Evolutionary conservation across 768 basidiomycete genomes (phyloP).

Genomic region (Hypholoma fasciculare): DNA sequence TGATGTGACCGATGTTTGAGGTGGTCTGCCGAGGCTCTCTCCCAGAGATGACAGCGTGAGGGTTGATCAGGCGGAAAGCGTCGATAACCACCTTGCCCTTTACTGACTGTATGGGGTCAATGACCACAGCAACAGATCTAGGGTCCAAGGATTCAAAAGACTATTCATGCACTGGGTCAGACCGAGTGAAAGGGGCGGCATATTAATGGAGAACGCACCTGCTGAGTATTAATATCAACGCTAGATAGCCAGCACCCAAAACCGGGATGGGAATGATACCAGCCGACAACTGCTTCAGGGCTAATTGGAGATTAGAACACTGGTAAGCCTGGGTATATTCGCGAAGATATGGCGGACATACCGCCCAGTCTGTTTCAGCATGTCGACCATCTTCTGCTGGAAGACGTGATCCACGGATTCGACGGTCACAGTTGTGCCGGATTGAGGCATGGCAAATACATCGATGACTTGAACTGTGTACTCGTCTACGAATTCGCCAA

Average conservation of each 20-base stretch:
- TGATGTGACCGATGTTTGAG: conserved; percentile 97
- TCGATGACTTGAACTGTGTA: conserved; percentile 94
- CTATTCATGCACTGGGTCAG: conserved; percentile 37
- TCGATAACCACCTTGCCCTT: conserved; percentile 99
- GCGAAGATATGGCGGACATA: conserved; percentile 36
- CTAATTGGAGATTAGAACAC: conserved; percentile 33
- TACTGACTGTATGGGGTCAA: conserved; percentile 99
- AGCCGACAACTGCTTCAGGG: conserved; percentile 98
- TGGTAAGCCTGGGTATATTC: conserved; percentile 8
- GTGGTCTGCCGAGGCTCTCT: conserved; percentile 97
- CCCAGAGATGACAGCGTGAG: conserved; percentile 85
- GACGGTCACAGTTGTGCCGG: conserved; percentile 95
- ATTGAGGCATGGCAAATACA: conserved; percentile 99
- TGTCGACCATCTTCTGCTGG: conserved; percentile 97
- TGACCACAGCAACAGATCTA: conserved; percentile 94
- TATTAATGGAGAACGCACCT: conserved; percentile 46
- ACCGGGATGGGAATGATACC: conserved; percentile 99
- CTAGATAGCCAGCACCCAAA: conserved; percentile 99
- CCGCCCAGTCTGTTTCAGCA: conserved; percentile 99
- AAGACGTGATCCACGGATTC: conserved; percentile 99
- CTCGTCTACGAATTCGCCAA: conserved; percentile 98
- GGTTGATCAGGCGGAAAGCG: conserved; percentile 96
- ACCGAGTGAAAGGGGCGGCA: conserved; percentile 10
- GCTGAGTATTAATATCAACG: conserved; percentile 99
- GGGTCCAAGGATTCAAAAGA: conserved; percentile 95